Base-by-base conservation (phyloP, 179 eudicot genomes). In the Vitellaria paradoxa region DNA sequence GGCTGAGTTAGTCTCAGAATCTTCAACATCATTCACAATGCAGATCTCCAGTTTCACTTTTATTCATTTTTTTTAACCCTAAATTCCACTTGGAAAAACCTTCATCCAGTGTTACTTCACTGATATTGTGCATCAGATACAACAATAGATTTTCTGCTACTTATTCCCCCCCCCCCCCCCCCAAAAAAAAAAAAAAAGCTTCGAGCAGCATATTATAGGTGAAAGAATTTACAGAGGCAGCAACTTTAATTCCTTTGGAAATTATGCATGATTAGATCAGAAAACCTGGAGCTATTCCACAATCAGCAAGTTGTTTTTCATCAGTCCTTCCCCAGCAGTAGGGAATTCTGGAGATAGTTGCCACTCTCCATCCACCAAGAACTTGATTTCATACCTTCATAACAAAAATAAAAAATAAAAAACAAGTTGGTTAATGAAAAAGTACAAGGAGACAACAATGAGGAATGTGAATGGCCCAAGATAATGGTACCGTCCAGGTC, bases 311-410 rank as follows among this genome's bases (percentile, higher is more conserved):
- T 94, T 94, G 80, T 94, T 94, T 85, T 86, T 49, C 80, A 75
- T 88, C 63, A 80, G 79, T 70, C 98, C 98, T 78, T 90, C 98
- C 18, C 97, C 98, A 23, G 84, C 80, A 5, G 88, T 88, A 15
- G 92, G 97, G 65, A 87, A 84, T 72, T 93, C 97, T 8, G 94
- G 87, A 46, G 97, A 90, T 66, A 93, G 70, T 6, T 78, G 79
- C 98, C 98, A 94, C 65, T 91, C 96, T 73, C 94, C 98, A 79
- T 94, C 40, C 60, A 73, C 40, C 87, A 94, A 79, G 86, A 94
- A 93, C 85, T 94, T 94, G 68, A 94, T 88, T 85, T 93, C 93
- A 66, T 30, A 30, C 37, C 37, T 30, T 30, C 37, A 30, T 2
- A 30, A 30, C 37, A 30, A 30, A 30, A 30, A 30, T 30, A 30